phyloP scores from a whole-genome alignment of 2,329 filamentous ascomycete species.

The Colletotrichum chlorophyti region DNA sequence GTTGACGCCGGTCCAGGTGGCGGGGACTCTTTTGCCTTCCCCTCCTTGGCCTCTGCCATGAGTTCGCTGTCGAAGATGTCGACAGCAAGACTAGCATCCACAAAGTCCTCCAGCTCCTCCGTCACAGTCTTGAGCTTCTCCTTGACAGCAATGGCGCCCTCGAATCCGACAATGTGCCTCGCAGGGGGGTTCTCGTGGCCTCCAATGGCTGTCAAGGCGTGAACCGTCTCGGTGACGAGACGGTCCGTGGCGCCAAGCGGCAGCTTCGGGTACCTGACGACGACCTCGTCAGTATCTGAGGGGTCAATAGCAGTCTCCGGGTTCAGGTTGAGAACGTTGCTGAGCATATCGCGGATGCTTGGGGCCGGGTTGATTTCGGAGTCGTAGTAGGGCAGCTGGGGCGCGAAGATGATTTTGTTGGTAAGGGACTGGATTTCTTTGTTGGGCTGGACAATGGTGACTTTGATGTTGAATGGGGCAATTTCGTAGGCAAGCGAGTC shows the following conservation, averaged over 20 bases:
- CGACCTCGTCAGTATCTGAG: constrained; percentile 45
- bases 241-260: constrained; percentile 72
- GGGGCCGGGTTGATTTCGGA: constrained; percentile 77
- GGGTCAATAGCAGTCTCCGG: constrained; percentile 64
- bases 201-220: constrained; percentile 89
- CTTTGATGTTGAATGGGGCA: constrained; percentile 93
- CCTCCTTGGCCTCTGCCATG: constrained; percentile 56
- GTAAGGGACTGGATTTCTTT: constrained; percentile 90
- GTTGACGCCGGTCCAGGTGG: constrained; percentile 29
- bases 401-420: constrained; percentile 85
- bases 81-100: constrained; percentile 85
- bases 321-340: constrained; percentile 78
- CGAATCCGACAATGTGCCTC: constrained; percentile 90
- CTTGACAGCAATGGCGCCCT: constrained; percentile 86
- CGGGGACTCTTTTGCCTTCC: constrained; percentile 37
- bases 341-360: constrained; percentile 82
- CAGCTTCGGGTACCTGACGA: constrained; percentile 78
- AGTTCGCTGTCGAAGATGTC: constrained; percentile 73
- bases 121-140: constrained; percentile 97
- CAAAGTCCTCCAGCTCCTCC: constrained; percentile 95
- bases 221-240: constrained; percentile 86
- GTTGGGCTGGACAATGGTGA: constrained; percentile 94
- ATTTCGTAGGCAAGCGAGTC: constrained; percentile 96
- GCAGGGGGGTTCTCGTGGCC: constrained; percentile 96
- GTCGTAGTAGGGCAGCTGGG: constrained; percentile 72